These are phyloP conservation scores for Nothopassalora personata DNA, from an alignment of 2,329 filamentous ascomycete species.

Conservation along the genomic window DNA sequence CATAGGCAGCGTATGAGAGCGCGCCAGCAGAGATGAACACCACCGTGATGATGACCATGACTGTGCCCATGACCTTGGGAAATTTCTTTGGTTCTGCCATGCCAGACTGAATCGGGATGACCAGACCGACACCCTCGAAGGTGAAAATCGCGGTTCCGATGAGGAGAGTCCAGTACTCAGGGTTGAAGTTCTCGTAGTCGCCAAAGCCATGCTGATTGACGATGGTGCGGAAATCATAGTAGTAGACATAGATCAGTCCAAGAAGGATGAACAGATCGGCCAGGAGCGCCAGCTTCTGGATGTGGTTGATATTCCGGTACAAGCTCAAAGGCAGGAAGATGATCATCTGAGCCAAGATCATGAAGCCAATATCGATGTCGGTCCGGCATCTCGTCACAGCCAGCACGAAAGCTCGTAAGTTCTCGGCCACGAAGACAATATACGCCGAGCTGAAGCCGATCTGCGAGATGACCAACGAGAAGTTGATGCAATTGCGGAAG, in stretches of 20 bases:
- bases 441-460: slow-evolving; percentile 93
- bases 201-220: slow-evolving; percentile 65
- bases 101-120: slow-evolving; percentile 96
- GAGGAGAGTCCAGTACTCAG: slow-evolving; percentile 89
- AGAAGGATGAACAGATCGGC: slow-evolving; percentile 93
- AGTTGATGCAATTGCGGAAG: slow-evolving; percentile 81
- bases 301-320: slow-evolving; percentile 93
- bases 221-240: slow-evolving; percentile 86
- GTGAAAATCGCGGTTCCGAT: slow-evolving; percentile 99
- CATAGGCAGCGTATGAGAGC: slow-evolving; percentile 91
- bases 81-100: slow-evolving; percentile 92
- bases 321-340: slow-evolving; percentile 93
- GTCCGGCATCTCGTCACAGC: slow-evolving; percentile 85
- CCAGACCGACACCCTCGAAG: slow-evolving; percentile 93
- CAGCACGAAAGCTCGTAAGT: slow-evolving; percentile 87
- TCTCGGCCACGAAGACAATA: slow-evolving; percentile 94
- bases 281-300: slow-evolving; percentile 88
- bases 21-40: slow-evolving; percentile 89
- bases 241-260: slow-evolving; percentile 88
- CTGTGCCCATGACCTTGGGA: slow-evolving; percentile 74
- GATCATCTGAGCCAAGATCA: slow-evolving; percentile 91
- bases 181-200: slow-evolving; percentile 87
- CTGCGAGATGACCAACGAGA: slow-evolving; percentile 90
- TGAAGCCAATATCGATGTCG: slow-evolving; percentile 76
- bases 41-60: slow-evolving; percentile 93